Base-by-base conservation (phyloP, 2,329 filamentous ascomycete genomes). In the Periconia macrospinosa region DNA sequence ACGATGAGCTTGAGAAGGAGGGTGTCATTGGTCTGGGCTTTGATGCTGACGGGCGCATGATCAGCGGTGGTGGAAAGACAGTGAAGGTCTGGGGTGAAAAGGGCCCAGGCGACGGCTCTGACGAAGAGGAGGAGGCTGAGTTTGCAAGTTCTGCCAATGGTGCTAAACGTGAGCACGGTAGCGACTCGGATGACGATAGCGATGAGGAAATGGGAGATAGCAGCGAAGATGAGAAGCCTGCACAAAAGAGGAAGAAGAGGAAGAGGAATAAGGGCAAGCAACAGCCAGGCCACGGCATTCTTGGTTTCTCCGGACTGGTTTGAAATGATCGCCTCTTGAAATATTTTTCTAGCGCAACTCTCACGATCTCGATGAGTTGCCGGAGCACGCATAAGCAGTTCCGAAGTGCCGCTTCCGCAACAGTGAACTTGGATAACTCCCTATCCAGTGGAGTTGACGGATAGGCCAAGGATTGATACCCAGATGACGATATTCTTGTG, bases 41-140 rank as follows among this genome's bases (percentile, higher is more conserved):
- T 59, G 94, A 97, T 75, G 87, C 89, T 47, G 85, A 87, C 48
- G 90, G 92, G 44, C 83, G 94, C 44, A 85, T 99, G 80, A 91
- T 99, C 62, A 95, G 87, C 66, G 92, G 91, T 11, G 94, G 94
- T 50, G 94, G 94, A 0, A 84, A 83, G 62, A 86, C 86, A 0
- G 84, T 99, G 58, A 97, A 97, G 74, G 87, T 97, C 1, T 99
- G 94, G 94, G 86, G 86, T 56, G 86, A 94, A 69, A 83, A 87
- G 55, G 84, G 85, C 57, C 84, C 92, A 67, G 82, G 86, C 51
- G 78, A 83, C n/a, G 79, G 78, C 53, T 71, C 80, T 2, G 80
- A 66, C 7, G 79, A 79, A 1, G 80, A 79, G 0, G 79, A 79
- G 1, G 81, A 80, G 0, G 80, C 76, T 0, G 76, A 75, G 0